These are phyloP conservation scores for Chytriomyces sp. DNA, from an alignment of 192 early-diverging fungal genomes.

Conservation along the genomic window DNA sequence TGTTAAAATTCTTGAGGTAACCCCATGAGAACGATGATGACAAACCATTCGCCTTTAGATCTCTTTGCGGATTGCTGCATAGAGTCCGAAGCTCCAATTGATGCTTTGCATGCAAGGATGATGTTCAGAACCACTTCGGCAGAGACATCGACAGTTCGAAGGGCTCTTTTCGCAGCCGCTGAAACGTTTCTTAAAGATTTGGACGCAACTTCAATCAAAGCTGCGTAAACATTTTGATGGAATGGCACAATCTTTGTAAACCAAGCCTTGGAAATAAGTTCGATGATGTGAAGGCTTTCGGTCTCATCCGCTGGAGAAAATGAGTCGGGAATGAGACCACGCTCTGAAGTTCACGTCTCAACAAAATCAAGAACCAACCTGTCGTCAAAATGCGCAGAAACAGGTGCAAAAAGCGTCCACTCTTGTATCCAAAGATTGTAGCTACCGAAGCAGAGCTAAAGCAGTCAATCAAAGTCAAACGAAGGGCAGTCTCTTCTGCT, in stretches of 20 bases:
- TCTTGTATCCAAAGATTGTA: constrained; percentile 54
- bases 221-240: constrained; percentile 1
- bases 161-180: constrained; percentile 1
- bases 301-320: constrained; percentile 1
- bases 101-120: constrained; percentile 14
- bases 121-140: constrained; percentile 19
- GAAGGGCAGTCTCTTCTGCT: constrained; percentile 36
- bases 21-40: background rate
- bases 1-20: too few species aligned
- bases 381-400: constrained; percentile 43
- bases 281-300: background rate
- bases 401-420: constrained; percentile 51
- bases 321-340: constrained; percentile 27
- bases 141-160: background rate
- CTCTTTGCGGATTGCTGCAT: constrained; percentile 16
- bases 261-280: background rate
- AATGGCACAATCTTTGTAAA: background rate
- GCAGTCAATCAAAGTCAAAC: constrained; percentile 54
- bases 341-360: too few species aligned
- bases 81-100: background rate
- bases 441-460: constrained; percentile 53
- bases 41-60: constrained; percentile 8
- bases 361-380: constrained; percentile 42
- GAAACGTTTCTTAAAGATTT: constrained; percentile 1
- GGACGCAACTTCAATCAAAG: constrained; percentile 23